Base-by-base conservation (phyloP, 495 filamentous ascomycete species). In the Penicillium waksmanii region DNA sequence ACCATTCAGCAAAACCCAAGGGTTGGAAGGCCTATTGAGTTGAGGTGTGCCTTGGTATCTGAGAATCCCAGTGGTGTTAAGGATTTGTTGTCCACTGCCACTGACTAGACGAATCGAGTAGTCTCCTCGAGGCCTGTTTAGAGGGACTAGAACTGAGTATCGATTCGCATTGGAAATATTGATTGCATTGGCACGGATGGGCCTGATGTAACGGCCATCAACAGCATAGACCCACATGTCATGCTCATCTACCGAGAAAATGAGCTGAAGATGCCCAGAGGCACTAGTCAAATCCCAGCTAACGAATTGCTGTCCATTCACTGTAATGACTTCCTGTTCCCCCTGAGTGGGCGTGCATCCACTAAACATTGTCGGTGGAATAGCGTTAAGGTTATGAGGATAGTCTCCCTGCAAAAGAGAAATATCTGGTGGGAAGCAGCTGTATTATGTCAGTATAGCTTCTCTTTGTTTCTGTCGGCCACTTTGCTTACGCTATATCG, bases 1-100 rank as follows among this genome's bases (percentile, higher is more conserved):
- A 3, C 78, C 81, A 17, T 60, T 72, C 19, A 79, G 65, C 53
- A 69, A 68, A 56, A 83, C 75, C 57, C 72, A 84, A 3, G 81
- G 77, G 10, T 56, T 63, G 12, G 62, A 74, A 0, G 68, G 35
- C 9, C 63, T 9, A 21, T 56, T 53, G 2, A 68, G 27, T 31
- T 63, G 31, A 15, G 67, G 13, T 40, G 48, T 1, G 25, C 44
- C 62, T 47, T 51, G 6, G 33, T 80, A 80, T 15, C 62, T 58
- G 23, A 78, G 36, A 8, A 62, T 68, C 0, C 67, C 76, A 2
- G 66, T 73, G 17, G 66, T 66, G 51, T 70, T 71, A 34, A 80
- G 61, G 51, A 79, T 66, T 21, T 80, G 77, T 42, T 70, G 69
- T 23, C 61, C 15, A 8, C 67, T 71, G 15, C 59, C 63, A 53